These are phyloP conservation scores for Pseudocercospora fijiensis DNA, from an alignment of 2,329 filamentous ascomycete genomes.

Conservation along the genomic window DNA sequence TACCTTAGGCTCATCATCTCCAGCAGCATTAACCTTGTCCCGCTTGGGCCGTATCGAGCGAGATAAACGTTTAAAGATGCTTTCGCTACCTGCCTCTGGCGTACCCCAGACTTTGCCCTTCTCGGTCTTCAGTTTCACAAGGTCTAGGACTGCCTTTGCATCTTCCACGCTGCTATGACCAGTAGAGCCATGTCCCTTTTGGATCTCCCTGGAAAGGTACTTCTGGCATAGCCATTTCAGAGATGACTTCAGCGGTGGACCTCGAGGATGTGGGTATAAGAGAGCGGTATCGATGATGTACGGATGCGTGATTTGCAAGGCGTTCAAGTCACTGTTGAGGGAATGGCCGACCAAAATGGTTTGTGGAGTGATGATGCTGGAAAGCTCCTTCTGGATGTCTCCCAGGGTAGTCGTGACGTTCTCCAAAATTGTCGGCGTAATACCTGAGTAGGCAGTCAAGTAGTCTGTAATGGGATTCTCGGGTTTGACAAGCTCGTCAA, in stretches of 20 bases:
- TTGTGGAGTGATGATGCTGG: slow-evolving; percentile 66
- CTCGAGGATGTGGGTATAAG: slow-evolving; percentile 85
- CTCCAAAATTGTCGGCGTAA: slow-evolving; percentile 80
- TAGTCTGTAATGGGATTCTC: slow-evolving; percentile 87
- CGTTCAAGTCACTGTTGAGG: slow-evolving; percentile 78
- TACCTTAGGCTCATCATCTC: slow-evolving; percentile 53
- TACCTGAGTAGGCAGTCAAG: slow-evolving; percentile 80
- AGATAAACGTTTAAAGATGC: slow-evolving; percentile 79
- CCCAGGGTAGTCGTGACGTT: slow-evolving; percentile 77
- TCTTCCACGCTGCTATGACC: slow-evolving; percentile 95
- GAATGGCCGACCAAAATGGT: slow-evolving; percentile 79
- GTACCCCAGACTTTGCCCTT: slow-evolving; percentile 85
- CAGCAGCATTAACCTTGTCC: slow-evolving; percentile 41
- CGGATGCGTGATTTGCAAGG: slow-evolving; percentile 82
- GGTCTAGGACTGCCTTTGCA: slow-evolving; percentile 83
- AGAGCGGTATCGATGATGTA: slow-evolving; percentile 91
- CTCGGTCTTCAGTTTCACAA: slow-evolving; percentile 94
- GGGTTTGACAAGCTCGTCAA: slow-evolving; percentile 93
- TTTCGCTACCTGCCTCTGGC: slow-evolving; percentile 75
- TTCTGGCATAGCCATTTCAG: slow-evolving; percentile 87
- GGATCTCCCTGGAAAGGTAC: slow-evolving; percentile 82
- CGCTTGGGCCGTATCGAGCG: slow-evolving; percentile 43
- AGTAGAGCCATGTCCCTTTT: slow-evolving; percentile 67
- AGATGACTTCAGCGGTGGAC: slow-evolving; percentile 83
- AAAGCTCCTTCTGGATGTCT: slow-evolving; percentile 78